A percentile compares a stretch with the other conserved stretches of the same genome.
Evolutionary conservation across 345 rosid genomes (phyloP).

Genomic region (Gossypium australe): DNA sequence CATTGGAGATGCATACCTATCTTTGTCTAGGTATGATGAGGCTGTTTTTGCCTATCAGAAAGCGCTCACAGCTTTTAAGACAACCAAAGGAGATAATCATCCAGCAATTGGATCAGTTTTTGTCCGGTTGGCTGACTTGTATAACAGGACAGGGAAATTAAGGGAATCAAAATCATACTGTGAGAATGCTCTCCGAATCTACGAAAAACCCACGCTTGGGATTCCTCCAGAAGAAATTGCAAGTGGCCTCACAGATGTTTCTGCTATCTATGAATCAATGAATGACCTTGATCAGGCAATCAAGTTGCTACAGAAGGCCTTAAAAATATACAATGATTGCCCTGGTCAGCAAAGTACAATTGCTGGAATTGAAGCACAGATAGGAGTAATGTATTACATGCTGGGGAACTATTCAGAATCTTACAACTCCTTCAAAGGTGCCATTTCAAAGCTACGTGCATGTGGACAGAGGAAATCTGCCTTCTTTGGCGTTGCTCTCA

Average conservation of each 20-base stretch:
- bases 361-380: slow-evolving; percentile 92
- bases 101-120: slow-evolving; percentile 78
- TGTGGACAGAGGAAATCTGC: slow-evolving; percentile 82
- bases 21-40: slow-evolving; percentile 77
- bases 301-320: slow-evolving; percentile 68
- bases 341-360: slow-evolving; percentile 74
- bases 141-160: slow-evolving; percentile 70
- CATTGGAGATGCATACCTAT: slow-evolving; percentile 87
- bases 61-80: slow-evolving; percentile 70
- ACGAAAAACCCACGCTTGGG: slow-evolving; percentile 54
- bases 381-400: slow-evolving; percentile 88
- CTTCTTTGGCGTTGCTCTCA: slow-evolving; percentile 79
- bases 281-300: slow-evolving; percentile 68
- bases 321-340: slow-evolving; percentile 54
- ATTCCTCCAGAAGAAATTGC: slow-evolving; percentile 79
- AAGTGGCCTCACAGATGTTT: slow-evolving; percentile 67
- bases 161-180: slow-evolving; percentile 85
- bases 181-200: slow-evolving; percentile 78
- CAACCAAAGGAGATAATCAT: slow-evolving; percentile 80
- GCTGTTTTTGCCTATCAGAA: slow-evolving; percentile 85
- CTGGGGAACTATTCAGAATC: slow-evolving; percentile 74
- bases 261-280: slow-evolving; percentile 87
- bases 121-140: slow-evolving; percentile 80
- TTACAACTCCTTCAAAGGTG: slow-evolving; percentile 60
- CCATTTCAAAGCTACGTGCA: slow-evolving; percentile 60